Base-by-base conservation (phyloP, 441 rosid species). In the Geranium incanum region DNA sequence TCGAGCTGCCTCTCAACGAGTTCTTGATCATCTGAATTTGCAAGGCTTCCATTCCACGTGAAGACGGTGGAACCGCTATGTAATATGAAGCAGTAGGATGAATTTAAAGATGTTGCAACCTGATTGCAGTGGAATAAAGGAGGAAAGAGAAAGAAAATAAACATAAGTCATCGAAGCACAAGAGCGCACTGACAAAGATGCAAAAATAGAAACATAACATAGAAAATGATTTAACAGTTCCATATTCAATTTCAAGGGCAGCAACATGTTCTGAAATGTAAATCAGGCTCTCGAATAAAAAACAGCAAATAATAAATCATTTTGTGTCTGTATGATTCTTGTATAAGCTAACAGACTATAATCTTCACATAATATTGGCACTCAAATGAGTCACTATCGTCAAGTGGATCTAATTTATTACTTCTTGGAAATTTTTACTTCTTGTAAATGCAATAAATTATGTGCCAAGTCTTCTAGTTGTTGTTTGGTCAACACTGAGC, bases 11-110 rank as follows among this genome's bases (percentile, higher is more conserved):
- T 87, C 86, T 93, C 97, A 76, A 89, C 84, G 68, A 91, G 89
- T 82, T 85, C 97, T 70, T 88, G 90, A 82, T 90, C 87, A 70
- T 89, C 98, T 6, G 88, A 62, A 71, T 86, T 84, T 70, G 98
- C 84, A 71, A 95, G 92, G 80, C 87, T 93, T 70, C 99, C 99
- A 74, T 86, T 79, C 99, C 99, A 93, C 9, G 96, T 87, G 79
- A 87, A 90, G 71, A 93, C 87, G 37, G 88, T 67, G 71, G 98
- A 84, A 64, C 81, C 89, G 66, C 83, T 81, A 60, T 93, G 98
- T 73, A 95, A 76, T 80, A 95, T 93, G 84, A 87, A 95, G 82
- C 98, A 91, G 79, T 95, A 86, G 18, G 97, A 87, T 50, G 99
- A 94, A 78, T 92, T 92, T 82, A 94, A 79, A 71, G 97, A 93